Evolutionary conservation across 2,329 filamentous ascomycete genomes (phyloP), one percentile per base, ranked within the genome.

Genomic region (Neobulgaria alba): DNA sequence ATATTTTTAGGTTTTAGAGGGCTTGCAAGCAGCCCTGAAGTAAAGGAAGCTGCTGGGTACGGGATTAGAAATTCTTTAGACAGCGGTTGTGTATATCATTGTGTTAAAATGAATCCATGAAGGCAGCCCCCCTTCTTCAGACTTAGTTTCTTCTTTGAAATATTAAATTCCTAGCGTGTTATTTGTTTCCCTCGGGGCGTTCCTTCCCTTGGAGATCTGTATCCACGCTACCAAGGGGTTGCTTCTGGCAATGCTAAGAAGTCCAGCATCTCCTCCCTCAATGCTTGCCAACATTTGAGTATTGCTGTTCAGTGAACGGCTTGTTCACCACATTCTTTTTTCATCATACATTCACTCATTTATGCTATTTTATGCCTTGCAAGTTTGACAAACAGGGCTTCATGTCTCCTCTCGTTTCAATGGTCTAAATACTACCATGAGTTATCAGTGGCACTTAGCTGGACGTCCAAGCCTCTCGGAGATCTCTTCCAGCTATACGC

Each of bases 1-100:
- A 26, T 17, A 33, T 33, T 31, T 37, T 33, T 51, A 89, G 84
- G 82, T 90, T 60, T 74, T 92, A 57, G 85, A 92, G 76, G 85
- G 77, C 64, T 75, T 92, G 59, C 81, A 88, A 69, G 79, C 81
- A 58, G 77, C 75, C 57, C 72, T 90, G 63, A 90, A 89, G 75
- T 89, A 87, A 45, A 71, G 29, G 36, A 40, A 29, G 29, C 21
- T 20, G 20, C 30, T 34, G n/a, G 34, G 21, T 36, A 35, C 19
- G 38, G 37, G 46, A 41, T 39, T 41, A 33, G 45, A 17, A 40
- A 44, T 39, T 47, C 34, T 48, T 45, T 51, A 52, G 36, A 42
- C 32, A 49, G 53, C 46, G 44, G 36, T 49, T 51, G 49, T 58
- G 57, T 58, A 60, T 45, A 60, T 59, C 56, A 59, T 48, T 52